phyloP scores from a whole-genome alignment of 2,329 filamentous ascomycete genomes.

The Lachnellula suecica region DNA sequence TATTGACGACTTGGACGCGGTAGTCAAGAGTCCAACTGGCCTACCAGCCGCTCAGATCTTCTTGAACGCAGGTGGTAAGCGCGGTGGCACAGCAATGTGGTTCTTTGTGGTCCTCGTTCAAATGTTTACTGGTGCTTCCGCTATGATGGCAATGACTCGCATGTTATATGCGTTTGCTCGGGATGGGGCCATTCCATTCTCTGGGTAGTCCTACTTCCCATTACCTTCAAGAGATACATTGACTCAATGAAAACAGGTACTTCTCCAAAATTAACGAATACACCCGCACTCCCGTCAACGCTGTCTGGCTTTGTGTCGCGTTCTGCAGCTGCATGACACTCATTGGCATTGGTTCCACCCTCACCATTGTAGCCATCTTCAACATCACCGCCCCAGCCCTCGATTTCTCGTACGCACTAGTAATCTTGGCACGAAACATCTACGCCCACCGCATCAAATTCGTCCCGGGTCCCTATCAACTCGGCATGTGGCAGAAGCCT shows the following conservation, averaged over 20 bases:
- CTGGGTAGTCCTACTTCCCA: conserved; percentile 39
- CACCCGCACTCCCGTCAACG: conserved; percentile 60
- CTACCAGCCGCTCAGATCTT: conserved; percentile 60
- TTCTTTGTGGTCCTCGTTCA: conserved; percentile 62
- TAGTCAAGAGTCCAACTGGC: conserved; percentile 57
- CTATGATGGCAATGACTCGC: conserved; percentile 62
- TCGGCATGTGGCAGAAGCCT: conserved; percentile 53
- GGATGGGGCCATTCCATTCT: conserved; percentile 61
- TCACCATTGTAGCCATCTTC: conserved; percentile 53
- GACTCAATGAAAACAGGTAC: conserved; percentile 36
- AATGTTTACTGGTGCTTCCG: conserved; percentile 63
- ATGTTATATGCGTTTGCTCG: conserved; percentile 63
- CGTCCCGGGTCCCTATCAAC: conserved; percentile 50
- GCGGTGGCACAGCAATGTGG: conserved; percentile 60
- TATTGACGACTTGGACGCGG: conserved; percentile 54
- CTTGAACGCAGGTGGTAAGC: conserved; percentile 56
- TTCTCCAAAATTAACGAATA: conserved; percentile 50
- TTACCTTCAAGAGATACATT: neutral
- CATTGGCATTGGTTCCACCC: conserved; percentile 49
- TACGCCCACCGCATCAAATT: conserved; percentile 25
- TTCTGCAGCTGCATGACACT: conserved; percentile 52
- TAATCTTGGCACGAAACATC: conserved; percentile 49
- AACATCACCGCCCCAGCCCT: conserved; percentile 51
- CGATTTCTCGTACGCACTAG: conserved; percentile 55
- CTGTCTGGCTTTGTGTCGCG: conserved; percentile 62